These are phyloP conservation scores for Trichophyton benhamiae DNA, from an alignment of 2,329 filamentous ascomycete genomes.

Conservation along the genomic window DNA sequence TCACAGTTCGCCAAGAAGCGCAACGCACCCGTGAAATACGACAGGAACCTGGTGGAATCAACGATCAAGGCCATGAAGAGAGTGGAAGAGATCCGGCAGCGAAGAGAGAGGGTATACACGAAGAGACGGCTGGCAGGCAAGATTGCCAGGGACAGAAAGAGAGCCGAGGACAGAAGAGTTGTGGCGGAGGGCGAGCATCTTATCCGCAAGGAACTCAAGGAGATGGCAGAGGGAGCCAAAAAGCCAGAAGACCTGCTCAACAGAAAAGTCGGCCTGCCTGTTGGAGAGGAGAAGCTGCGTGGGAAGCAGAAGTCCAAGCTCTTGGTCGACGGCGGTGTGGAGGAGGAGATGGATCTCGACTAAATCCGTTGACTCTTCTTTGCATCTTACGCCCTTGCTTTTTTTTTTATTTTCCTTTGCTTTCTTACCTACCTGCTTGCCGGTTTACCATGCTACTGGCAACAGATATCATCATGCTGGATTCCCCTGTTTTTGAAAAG, in stretches of 20 bases:
- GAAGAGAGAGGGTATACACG: slow-evolving; percentile 84
- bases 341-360: slow-evolving; percentile 39
- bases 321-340: slow-evolving; percentile 33
- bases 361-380: slow-evolving; percentile 11
- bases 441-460: not conserved
- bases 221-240: slow-evolving; percentile 39
- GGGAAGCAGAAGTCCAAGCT: slow-evolving; percentile 35
- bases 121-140: slow-evolving; percentile 87
- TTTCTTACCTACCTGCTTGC: not conserved
- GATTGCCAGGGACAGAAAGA: slow-evolving; percentile 56
- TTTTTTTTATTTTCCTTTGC: not conserved
- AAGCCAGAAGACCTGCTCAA: slow-evolving; percentile 24
- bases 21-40: slow-evolving; percentile 91
- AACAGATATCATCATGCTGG: not conserved
- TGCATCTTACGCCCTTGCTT: not conserved
- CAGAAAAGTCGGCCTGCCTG: slow-evolving; percentile 26
- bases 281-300: slow-evolving; percentile 31
- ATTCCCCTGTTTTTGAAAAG: not conserved
- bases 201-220: slow-evolving; percentile 57
- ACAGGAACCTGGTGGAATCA: slow-evolving; percentile 76
- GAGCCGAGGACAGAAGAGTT: slow-evolving; percentile 69
- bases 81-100: slow-evolving; percentile 69
- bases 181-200: slow-evolving; percentile 88
- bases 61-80: slow-evolving; percentile 89
- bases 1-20: slow-evolving; percentile 75